Percentiles rank a stretch among this genome's conserved stretches.
Evolutionary conservation across 352 stramenopile genomes (phyloP).

Genomic region (Aphanomyces stellatus): DNA sequence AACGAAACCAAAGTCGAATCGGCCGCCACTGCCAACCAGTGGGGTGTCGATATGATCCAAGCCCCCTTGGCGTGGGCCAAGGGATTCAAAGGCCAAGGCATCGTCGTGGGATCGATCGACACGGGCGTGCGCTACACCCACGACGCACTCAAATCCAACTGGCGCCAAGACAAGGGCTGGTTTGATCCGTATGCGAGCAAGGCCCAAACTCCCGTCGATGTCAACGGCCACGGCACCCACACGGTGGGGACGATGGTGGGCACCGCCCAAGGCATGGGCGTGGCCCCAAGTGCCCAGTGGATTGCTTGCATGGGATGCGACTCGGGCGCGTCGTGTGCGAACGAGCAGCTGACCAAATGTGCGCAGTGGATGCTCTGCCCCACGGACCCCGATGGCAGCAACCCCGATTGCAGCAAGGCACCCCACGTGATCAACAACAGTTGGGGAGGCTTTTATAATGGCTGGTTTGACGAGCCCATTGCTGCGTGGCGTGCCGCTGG

Average conservation of each 20-base stretch:
- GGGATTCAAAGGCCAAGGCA: constrained; percentile 28
- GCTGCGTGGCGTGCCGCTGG: constrained; percentile 35
- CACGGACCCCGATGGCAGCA: constrained; percentile 11
- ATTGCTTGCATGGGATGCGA: constrained; percentile 31
- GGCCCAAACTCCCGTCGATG: constrained; percentile 27
- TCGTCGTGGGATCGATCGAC: constrained; percentile 39
- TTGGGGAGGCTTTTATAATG: constrained; percentile 41
- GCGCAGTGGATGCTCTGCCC: constrained; percentile 22
- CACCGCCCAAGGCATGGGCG: constrained; percentile 24
- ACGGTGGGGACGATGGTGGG: constrained; percentile 37
- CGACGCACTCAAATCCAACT: constrained; percentile 27
- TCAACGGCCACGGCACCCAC: constrained; percentile 39
- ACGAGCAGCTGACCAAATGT: constrained; percentile 23
- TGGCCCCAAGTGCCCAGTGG: constrained; percentile 36
- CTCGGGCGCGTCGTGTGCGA: constrained; percentile 15
- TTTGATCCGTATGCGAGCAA: constrained; percentile 30
- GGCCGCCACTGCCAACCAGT: constrained; percentile 21
- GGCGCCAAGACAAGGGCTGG: constrained; percentile 31
- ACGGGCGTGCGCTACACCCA: constrained; percentile 33
- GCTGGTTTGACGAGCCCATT: constrained; percentile 30
- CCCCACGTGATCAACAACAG: constrained; percentile 58
- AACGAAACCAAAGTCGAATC: neutral
- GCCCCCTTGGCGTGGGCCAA: constrained; percentile 32
- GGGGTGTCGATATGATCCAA: constrained; percentile 34
- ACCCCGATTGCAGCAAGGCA: constrained; percentile 37